These are phyloP conservation scores for Madurella fahalii DNA, from an alignment of 2,329 filamentous ascomycete species.

Conservation along the genomic window DNA sequence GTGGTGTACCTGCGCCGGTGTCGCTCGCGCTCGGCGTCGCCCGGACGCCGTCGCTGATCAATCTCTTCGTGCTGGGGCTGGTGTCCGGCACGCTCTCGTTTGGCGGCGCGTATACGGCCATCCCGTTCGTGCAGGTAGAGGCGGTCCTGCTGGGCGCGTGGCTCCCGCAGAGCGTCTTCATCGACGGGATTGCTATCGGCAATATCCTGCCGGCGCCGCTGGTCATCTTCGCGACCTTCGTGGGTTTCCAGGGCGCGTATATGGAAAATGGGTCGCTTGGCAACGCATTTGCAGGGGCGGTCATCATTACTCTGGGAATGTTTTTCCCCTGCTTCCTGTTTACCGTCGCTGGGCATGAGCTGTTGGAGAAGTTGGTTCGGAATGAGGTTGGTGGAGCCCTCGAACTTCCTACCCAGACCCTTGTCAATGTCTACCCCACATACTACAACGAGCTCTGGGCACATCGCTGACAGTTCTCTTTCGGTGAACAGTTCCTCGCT, in stretches of 20 bases:
- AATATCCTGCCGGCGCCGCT: constrained; percentile 33
- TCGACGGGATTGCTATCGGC: constrained; percentile 35
- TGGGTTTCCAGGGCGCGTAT: constrained; percentile 32
- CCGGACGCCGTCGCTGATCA: constrained; percentile 27
- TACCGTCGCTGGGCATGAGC: constrained; percentile 30
- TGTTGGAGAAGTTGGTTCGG: constrained; percentile 31
- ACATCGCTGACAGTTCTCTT: constrained; percentile 6
- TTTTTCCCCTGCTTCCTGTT: constrained; percentile 34
- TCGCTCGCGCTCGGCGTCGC: constrained; percentile 32
- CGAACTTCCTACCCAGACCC: neutral
- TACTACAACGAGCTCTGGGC: neutral
- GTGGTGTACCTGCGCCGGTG: constrained; percentile 32
- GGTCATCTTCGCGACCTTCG: constrained; percentile 34
- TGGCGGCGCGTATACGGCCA: constrained; percentile 33
- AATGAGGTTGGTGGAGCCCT: constrained; percentile 27
- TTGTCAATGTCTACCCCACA: constrained; percentile 1
- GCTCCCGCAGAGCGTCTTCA: constrained; percentile 33
- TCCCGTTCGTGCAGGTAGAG: constrained; percentile 34
- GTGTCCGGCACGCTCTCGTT: constrained; percentile 33
- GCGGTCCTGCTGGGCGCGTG: constrained; percentile 33
- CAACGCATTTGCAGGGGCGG: constrained; percentile 31
- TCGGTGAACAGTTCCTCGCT: constrained; percentile 27
- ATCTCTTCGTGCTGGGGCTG: constrained; percentile 32
- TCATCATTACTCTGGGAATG: constrained; percentile 33
- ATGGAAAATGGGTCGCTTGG: constrained; percentile 26